phyloP scores from a whole-genome alignment of 305 asterid species.

The Nicotiana rustica region DNA sequence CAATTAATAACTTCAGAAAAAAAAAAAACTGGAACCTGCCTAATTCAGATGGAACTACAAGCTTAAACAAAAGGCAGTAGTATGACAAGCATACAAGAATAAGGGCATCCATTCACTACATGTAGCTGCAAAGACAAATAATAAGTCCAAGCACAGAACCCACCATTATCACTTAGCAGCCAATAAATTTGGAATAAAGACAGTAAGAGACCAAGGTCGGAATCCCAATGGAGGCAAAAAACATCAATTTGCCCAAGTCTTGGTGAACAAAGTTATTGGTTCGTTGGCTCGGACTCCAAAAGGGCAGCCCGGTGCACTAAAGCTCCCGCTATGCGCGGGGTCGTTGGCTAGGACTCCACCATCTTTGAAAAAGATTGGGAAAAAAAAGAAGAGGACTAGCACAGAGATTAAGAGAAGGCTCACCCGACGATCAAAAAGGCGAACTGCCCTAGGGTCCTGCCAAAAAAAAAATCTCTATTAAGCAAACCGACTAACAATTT shows the following conservation, averaged over 20 bases:
- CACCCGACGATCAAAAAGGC: constrained; percentile 96
- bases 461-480: constrained; percentile 37
- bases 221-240: not conserved
- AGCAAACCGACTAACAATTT: constrained; percentile 5
- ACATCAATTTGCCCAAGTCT: not conserved
- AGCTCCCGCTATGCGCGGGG: too few species aligned
- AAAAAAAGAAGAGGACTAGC: not conserved
- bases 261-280: not conserved
- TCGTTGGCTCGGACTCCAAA: too few species aligned
- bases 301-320: too few species aligned
- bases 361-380: not conserved
- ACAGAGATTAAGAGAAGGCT: constrained; percentile 39
- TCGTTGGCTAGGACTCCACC: not conserved
- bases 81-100: constrained; percentile 4
- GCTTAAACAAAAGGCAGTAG: constrained; percentile 1
- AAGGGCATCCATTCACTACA: not conserved
- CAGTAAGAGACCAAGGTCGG: not conserved
- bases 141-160: not conserved
- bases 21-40: not conserved
- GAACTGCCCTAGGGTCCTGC: constrained; percentile 92
- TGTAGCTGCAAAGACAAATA: constrained; percentile 27
- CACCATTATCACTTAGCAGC: not conserved
- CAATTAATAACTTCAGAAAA: not conserved
- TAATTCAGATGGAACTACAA: constrained; percentile 1
- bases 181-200: not conserved